phyloP scores from a whole-genome alignment of 768 basidiomycete genomes.

The Tricholoma terreum region DNA sequence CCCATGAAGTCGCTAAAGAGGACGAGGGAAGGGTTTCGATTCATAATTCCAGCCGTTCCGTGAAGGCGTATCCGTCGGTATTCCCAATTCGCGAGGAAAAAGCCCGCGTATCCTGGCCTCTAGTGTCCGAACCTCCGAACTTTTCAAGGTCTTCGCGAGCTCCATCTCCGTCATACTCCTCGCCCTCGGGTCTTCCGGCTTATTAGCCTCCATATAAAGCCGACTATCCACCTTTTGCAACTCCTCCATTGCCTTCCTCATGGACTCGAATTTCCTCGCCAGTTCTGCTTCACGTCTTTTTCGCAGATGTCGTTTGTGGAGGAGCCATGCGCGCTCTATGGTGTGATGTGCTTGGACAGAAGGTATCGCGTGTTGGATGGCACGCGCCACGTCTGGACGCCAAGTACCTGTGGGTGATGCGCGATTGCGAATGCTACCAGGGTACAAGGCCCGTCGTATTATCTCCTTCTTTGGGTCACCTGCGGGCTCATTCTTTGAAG shows the following conservation, averaged over 20 bases:
- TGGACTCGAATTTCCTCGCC: constrained; percentile 73
- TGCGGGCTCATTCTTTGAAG: constrained; percentile 38
- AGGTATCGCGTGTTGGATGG: constrained; percentile 81
- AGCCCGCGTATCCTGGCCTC: constrained; percentile 78
- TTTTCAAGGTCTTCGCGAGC: constrained; percentile 58
- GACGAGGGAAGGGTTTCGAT: constrained; percentile 68
- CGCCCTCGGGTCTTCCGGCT: constrained; percentile 68
- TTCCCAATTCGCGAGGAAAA: constrained; percentile 83
- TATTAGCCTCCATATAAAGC: constrained; percentile 70
- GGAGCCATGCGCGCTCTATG: constrained; percentile 86
- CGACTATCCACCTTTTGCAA: constrained; percentile 56
- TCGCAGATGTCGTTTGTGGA: constrained; percentile 74
- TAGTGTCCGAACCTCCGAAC: constrained; percentile 62
- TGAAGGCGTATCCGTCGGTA: constrained; percentile 84
- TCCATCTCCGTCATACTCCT: constrained; percentile 56
- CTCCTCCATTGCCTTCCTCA: constrained; percentile 84
- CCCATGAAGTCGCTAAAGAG: constrained; percentile 33
- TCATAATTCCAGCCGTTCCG: constrained; percentile 82
- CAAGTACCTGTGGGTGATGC: constrained; percentile 79
- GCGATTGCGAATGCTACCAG: constrained; percentile 65
- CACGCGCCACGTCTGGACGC: constrained; percentile 74
- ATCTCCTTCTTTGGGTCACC: constrained; percentile 65
- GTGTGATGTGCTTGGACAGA: constrained; percentile 89
- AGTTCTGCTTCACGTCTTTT: constrained; percentile 67
- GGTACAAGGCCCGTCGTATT: constrained; percentile 80